Conservation (phyloP, 768 basidiomycete genomes). For the Plicaturopsis crispa region DNA sequence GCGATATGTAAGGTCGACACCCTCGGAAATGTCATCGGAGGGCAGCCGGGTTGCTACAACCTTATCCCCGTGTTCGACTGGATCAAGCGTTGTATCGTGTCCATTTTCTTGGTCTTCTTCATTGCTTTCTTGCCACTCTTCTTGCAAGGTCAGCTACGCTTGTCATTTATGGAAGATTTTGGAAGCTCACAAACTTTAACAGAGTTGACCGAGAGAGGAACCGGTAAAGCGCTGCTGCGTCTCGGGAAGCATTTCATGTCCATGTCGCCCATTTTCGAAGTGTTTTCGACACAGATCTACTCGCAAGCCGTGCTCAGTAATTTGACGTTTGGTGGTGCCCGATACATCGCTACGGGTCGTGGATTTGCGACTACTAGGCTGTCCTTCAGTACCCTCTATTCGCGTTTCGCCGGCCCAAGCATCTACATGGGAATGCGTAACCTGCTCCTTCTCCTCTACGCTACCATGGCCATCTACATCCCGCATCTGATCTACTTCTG, state of each 20-base stretch:
- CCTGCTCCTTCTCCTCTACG: constrained; percentile 82
- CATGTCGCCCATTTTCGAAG: constrained; percentile 94
- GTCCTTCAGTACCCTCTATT: constrained; percentile 94
- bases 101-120: constrained; percentile 98
- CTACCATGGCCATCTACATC: constrained; percentile 88
- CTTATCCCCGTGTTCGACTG: constrained; percentile 95
- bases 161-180: neutral
- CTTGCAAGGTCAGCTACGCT: constrained; percentile 70
- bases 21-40: constrained; percentile 67
- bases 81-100: constrained; percentile 94
- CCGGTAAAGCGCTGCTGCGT: constrained; percentile 89
- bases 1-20: constrained; percentile 84
- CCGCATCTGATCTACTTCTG: constrained; percentile 98
- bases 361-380: constrained; percentile 97
- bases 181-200: constrained; percentile 2
- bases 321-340: constrained; percentile 94
- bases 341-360: constrained; percentile 98
- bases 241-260: constrained; percentile 96
- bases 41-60: constrained; percentile 93
- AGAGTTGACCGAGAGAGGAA: constrained; percentile 96
- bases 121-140: constrained; percentile 96
- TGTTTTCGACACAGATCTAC: constrained; percentile 98
- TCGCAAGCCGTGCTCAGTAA: constrained; percentile 96
- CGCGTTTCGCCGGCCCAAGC: constrained; percentile 98
- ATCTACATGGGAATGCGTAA: constrained; percentile 99